Evolutionary conservation across 306 rosid genomes (phyloP).

Genomic region (Dryas octopetala): DNA sequence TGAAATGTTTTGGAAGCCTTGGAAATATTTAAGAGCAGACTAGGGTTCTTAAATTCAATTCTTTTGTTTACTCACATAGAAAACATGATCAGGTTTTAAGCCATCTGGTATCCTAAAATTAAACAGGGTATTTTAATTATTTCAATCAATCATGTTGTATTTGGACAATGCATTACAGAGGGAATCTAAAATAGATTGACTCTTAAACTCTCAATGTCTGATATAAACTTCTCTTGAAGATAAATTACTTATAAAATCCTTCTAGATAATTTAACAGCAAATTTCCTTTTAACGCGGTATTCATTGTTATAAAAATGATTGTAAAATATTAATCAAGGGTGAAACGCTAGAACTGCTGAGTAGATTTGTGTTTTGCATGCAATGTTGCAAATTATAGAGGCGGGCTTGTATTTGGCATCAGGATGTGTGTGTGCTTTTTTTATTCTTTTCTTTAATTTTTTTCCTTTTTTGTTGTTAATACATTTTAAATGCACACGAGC

Average conservation of each 20-base stretch:
- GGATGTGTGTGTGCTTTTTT: background rate
- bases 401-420: background rate
- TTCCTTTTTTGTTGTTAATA: background rate
- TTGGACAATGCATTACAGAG: background rate
- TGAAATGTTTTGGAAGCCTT: background rate
- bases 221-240: background rate
- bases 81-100: background rate
- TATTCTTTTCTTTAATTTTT: background rate
- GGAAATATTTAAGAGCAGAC: background rate
- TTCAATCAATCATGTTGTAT: background rate
- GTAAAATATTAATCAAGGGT: background rate
- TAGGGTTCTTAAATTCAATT: background rate
- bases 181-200: background rate
- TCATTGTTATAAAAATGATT: background rate
- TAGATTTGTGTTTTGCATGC: background rate
- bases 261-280: too few species aligned
- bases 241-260: background rate
- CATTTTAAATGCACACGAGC: background rate
- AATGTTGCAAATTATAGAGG: background rate
- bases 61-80: background rate
- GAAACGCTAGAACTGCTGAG: background rate
- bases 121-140: background rate
- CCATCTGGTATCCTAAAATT: background rate
- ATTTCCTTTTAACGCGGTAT: background rate
- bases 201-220: background rate